phyloP scores from a whole-genome alignment of 345 rosid species.

The Eucalyptus erythrocorys region DNA sequence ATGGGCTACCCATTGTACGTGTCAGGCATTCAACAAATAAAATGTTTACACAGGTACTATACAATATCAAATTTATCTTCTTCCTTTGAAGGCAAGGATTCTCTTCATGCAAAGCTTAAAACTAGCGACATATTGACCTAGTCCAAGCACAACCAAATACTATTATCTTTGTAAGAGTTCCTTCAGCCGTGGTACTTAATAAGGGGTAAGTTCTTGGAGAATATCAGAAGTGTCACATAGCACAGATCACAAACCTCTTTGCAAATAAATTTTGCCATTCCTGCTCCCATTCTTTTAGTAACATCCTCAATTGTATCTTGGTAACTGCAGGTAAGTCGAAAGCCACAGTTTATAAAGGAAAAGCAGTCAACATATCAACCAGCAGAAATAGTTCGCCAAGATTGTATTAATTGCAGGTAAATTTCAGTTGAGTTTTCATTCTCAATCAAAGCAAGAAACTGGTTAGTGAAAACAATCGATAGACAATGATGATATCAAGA shows the following conservation, averaged over 20 bases:
- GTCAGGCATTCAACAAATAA: too few species aligned
- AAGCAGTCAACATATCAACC: neutral
- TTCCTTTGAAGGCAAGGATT: too few species aligned
- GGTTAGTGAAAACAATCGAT: neutral
- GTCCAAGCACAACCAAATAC: neutral
- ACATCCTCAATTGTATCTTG: conserved; percentile 78
- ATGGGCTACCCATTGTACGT: too few species aligned
- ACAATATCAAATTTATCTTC: too few species aligned
- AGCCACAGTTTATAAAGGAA: neutral
- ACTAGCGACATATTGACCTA: neutral
- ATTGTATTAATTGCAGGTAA: neutral
- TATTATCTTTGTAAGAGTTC: neutral
- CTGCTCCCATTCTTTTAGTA: conserved; percentile 82
- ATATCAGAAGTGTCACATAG: too few species aligned
- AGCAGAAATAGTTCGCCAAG: neutral
- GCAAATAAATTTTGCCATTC: conserved; percentile 86
- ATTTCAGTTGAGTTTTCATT: neutral
- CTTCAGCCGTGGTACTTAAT: neutral
- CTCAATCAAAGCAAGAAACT: neutral
- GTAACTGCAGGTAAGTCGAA: conserved; percentile 30
- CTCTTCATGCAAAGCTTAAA: too few species aligned
- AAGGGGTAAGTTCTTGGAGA: neutral
- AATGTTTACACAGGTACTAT: too few species aligned
- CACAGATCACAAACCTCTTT: conserved; percentile 57
- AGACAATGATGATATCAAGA: neutral